Evolutionary conservation across 805 yeast species (phyloP).

Genomic region (Candida stauntonica): DNA sequence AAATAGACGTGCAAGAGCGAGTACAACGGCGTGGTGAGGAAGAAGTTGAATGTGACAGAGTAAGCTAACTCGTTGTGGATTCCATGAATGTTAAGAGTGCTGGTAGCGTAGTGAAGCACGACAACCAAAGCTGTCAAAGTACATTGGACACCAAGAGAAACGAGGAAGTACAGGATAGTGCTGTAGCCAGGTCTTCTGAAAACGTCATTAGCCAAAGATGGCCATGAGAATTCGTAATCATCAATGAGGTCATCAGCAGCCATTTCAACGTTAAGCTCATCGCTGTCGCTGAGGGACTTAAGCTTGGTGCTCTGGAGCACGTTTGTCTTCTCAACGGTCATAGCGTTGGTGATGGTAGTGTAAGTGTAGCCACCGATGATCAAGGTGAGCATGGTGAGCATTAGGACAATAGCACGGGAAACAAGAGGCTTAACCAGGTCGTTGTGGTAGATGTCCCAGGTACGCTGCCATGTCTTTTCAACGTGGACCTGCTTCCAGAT

Average conservation of each 20-base stretch:
- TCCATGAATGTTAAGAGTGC: slow-evolving; percentile 15
- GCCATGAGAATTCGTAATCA: slow-evolving; percentile 27
- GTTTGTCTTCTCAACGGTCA: slow-evolving; percentile 17
- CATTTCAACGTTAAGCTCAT: slow-evolving; percentile 6
- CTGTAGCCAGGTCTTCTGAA: slow-evolving; percentile 20
- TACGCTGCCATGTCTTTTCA: slow-evolving; percentile 5
- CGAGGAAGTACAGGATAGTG: slow-evolving; percentile 12
- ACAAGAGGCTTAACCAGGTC: slow-evolving; percentile 25
- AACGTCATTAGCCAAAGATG: slow-evolving; percentile 23
- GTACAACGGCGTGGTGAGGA: slow-evolving; percentile 18
- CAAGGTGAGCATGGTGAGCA: slow-evolving; percentile 17
- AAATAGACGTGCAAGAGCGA: slow-evolving; percentile 18
- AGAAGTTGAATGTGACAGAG: slow-evolving; percentile 6
- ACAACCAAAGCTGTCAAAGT: slow-evolving; percentile 9
- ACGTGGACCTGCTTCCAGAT: slow-evolving; percentile 27
- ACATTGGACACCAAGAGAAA: slow-evolving; percentile 22
- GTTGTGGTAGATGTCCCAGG: slow-evolving; percentile 24
- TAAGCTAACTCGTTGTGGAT: slow-evolving; percentile 10
- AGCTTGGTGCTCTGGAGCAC: slow-evolving; percentile 11
- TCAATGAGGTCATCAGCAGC: slow-evolving; percentile 15
- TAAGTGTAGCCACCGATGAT: slow-evolving; percentile 19
- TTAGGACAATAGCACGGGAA: slow-evolving; percentile 15
- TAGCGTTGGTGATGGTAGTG: slow-evolving; percentile 12
- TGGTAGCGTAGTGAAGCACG: slow-evolving; percentile 6
- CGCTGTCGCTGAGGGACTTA: slow-evolving; percentile 3